Conservation (phyloP, 2,329 filamentous ascomycete genomes). For the Talaromyces sp. region DNA sequence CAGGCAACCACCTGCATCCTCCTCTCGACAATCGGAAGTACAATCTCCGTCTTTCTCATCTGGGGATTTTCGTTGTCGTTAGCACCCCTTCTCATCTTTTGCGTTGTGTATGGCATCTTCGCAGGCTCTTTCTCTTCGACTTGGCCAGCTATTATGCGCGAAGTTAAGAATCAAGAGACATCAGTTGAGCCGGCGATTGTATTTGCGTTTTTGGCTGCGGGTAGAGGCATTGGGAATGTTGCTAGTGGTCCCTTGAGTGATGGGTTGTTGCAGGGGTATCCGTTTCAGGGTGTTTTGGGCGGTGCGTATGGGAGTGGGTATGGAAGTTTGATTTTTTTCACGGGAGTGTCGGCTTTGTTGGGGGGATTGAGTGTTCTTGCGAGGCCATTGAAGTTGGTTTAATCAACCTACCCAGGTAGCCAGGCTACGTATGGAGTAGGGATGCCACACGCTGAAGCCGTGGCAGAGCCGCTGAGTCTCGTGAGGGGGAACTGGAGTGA, state of each 20-base stretch:
- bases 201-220: constrained; percentile 45
- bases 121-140: constrained; percentile 40
- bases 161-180: constrained; percentile 34
- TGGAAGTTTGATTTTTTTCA: constrained; percentile 27
- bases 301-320: constrained; percentile 26
- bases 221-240: constrained; percentile 49
- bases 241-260: constrained; percentile 50
- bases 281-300: constrained; percentile 19
- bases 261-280: constrained; percentile 26
- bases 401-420: neutral
- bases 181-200: constrained; percentile 45
- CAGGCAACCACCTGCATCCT: constrained; percentile 39
- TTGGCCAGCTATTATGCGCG: constrained; percentile 44
- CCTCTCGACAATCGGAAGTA: constrained; percentile 39
- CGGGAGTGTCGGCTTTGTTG: constrained; percentile 23
- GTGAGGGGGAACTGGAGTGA: too few relatives aligned
- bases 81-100: constrained; percentile 38
- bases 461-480: too few relatives aligned
- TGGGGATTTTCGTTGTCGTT: constrained; percentile 46
- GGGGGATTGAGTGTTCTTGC: constrained; percentile 24
- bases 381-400: constrained; percentile 16
- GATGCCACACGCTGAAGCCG: too few relatives aligned
- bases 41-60: constrained; percentile 38
- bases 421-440: too few relatives aligned
- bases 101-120: constrained; percentile 43